Evolutionary conservation across 2,329 filamentous ascomycete species (phyloP), one percentile per base, ranked within the genome.

Genomic region (Coniochaeta pulveracea): DNA sequence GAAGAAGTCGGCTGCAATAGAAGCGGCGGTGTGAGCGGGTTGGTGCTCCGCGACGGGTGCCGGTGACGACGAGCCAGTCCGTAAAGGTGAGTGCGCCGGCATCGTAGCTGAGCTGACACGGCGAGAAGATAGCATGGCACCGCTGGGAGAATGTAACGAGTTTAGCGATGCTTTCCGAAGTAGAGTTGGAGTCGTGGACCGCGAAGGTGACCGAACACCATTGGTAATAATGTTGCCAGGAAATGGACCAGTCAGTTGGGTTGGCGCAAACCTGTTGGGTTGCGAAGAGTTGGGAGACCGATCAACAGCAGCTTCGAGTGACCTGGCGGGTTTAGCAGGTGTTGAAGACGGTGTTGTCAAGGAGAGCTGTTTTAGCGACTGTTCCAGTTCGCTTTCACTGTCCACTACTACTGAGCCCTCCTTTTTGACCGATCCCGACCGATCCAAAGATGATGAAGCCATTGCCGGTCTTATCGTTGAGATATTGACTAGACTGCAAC

Each of bases 1-100:
- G 49, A 93, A 83, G 52, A 81, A 75, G 7, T 73, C 66, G 30
- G 65, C 69, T 4, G 84, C 84, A 26, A 89, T 58, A 17, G 69
- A 61, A 24, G 55, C 56, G 10, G 69, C 57, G 1, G 66, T 75
- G n/a, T 56, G 54, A 5, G 53, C 47, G 4, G 60, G 56, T 21
- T n/a, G n/a, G 37, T 52, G 57, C 37, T 57, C 55, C 11, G 55
- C 54, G 19, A 31, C 22, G n/a, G 21, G 21, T 9, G 19, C 28
- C 15, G 52, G 42, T 17, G 58, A 51, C 15, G 54, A 51, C 25
- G 55, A 52, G 26, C 44, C 43, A 16, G 52, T 47, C 24, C 55
- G 42, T 10, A 56, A 46, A 3, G 60, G 54, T 15, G 60, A 58
- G 22, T 54, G 28, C 10, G 28, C n/a, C 18, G 22, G 19, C 18